Base-by-base conservation (phyloP, 2,329 filamentous ascomycete species). In the Zalaria sp. region DNA sequence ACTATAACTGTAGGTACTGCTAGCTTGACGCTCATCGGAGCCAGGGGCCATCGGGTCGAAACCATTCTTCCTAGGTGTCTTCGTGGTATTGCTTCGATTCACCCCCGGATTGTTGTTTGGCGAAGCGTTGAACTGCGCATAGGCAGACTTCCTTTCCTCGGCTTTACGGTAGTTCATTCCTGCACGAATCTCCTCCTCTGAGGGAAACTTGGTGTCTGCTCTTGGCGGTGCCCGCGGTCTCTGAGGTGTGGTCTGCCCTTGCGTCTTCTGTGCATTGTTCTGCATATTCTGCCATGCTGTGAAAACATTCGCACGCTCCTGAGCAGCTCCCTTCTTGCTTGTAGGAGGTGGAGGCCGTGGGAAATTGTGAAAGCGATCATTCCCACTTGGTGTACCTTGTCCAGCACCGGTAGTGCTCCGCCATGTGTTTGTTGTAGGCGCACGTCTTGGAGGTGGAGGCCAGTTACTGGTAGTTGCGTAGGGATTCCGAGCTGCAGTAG, bases 1-100 rank as follows among this genome's bases (percentile, higher is more conserved):
- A 25, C 39, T 46, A 40, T 44, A 47, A 25, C 40, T 40, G 3
- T 69, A 68, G 8, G 68, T 69, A 44, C 67, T 66, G 27, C 50
- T 47, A 25, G 73, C 73, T 54, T 72, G 72, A 31, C 71, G 66
- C 49, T 79, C 75, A 51, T 79, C 75, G 31, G 67, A 72, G n/a
- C 70, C 73, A 28, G 72, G 65, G 5, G 65, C 66, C n/a, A 66
- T 66, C 18, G 75, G 73, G 42, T 75, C 71, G 51, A 77, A 79
- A 4, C 73, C 75, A 36, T 64, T 61, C 53, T 65, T 73, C 49
- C 66, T 72, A 32, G 71, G 70, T 3, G 65, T 61, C 40, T 58
- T 54, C 3, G 59, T 57, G 39, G 59, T 63, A 35, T 59, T 56
- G 38, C 55, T 64, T 18, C 62, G 58, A 18, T 54, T 54, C 43